Evolutionary conservation across 768 basidiomycete genomes (phyloP), one percentile per base, ranked within the genome.

Genomic region (Mycena rebaudengoi): DNA sequence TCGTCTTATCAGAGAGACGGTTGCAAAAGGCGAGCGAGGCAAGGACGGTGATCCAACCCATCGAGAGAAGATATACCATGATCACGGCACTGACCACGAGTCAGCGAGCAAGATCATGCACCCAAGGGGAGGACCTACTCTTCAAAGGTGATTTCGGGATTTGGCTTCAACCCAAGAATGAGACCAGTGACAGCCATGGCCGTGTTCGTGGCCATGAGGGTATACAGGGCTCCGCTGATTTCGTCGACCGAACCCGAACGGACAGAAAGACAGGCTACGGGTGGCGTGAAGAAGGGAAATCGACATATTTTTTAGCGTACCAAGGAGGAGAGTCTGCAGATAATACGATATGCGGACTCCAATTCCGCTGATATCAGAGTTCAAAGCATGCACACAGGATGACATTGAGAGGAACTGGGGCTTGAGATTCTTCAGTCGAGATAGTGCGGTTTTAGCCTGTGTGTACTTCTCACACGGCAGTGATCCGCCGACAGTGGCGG

Each of bases 131-230:
- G 12, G 28, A 48, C 40, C n/a, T 23, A 60, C 58, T 60, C 58
- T 28, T 60, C 48, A 8, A 60, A 51, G 10, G 39, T 60, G 4
- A 46, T 57, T 28, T 46, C 55, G 43, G 55, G 55, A 7, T 35
- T 1, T 4, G 44, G 18, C 32, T 46, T 46, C 23, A 57, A 21
- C 41, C 54, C 54, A 7, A 58, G 45, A 7, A 55, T 55, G 13
- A 55, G 30, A 11, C 53, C 41, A 23, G 40, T 55, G 3, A 33
- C 53, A 5, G 41, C 57, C 57, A 59, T 59, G 20, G 57, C 57
- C 21, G 26, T 37, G 28, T 59, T 59, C 2, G 57, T 59, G 28
- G 57, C 57, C 57, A 59, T 59, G 3, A 59, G 46, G 41, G 48
- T 59, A 20, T 59, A 59, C 57, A 59, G 25, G 7, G 53, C 53